Evolutionary conservation across 495 filamentous ascomycete species (phyloP), one percentile per base, ranked within the genome.

Genomic region (Hyaloscypha bicolor): DNA sequence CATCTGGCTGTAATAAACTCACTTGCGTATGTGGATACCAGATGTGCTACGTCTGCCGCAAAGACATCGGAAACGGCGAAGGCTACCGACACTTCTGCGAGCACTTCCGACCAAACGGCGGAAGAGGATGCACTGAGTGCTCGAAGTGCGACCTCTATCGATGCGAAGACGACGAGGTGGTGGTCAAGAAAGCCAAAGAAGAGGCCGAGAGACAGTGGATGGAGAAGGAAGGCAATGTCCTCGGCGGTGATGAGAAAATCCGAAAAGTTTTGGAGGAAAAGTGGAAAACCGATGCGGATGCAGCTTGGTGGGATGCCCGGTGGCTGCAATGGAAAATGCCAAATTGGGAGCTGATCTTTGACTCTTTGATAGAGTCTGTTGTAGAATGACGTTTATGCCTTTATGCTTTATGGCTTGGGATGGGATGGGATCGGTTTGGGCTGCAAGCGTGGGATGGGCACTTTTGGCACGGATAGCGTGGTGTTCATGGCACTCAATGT

Each of bases 1-100:
- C 85, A 3, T 88, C 90, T 37, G 95, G 95, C 67, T 99, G 95
- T 82, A 99, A 99, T 79, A 97, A 97, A 76, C 79, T 99, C 19
- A 94, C 91, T n/a, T 99, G 95, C 75, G 85, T 92, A n/a, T 99
- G 95, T 76, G 94, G 95, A 0, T 99, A 97, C 77, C 89, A 90
- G 66, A 99, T 99, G 95, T 99, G 95, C 79, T 97, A 96, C 68
- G 85, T 96, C 51, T 96, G 91, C 74, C 90, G 91, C 31, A 83
- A 83, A 70, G 82, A 87, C 71, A 85, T 87, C 59, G 80, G 79
- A 55, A 79, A 71, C 55, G 81, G 82, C 2, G 85, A 91, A 70
- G 91, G 93, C 8, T 97, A 99, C 72, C 78, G 85, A 31, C 95
- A 99, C 76, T 99, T 97, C 72, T 99, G 95, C 74, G 87, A 97